phyloP scores from a whole-genome alignment of 1,284 basidiomycete genomes.

The Malassezia equina region DNA sequence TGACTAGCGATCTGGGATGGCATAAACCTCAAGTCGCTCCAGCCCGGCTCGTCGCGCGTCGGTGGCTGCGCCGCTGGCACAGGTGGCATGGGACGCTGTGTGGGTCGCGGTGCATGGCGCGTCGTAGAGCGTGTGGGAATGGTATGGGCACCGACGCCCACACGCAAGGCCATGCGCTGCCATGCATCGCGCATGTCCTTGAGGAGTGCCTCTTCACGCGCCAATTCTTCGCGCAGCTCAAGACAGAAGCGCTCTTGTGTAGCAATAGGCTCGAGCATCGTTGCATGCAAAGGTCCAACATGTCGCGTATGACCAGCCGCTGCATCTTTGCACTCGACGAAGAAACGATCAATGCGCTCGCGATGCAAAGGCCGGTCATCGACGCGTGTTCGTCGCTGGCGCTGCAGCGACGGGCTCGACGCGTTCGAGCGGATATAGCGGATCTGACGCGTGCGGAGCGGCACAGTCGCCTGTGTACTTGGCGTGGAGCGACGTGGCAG shows the following conservation, averaged over 20 bases:
- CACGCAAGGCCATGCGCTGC: conserved; percentile 13
- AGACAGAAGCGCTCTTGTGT: conserved; percentile 13
- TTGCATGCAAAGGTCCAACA: background rate
- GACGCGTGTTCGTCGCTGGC: background rate
- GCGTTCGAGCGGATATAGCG: background rate
- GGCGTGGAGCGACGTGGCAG: background rate
- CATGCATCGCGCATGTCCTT: conserved; percentile 9
- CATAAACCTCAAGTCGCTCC: background rate
- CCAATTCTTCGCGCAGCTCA: conserved; percentile 16
- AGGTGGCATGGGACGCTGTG: background rate
- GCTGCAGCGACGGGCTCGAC: background rate
- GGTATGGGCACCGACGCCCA: background rate
- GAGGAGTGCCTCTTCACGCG: conserved; percentile 6
- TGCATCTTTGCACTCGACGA: background rate
- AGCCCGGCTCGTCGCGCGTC: background rate
- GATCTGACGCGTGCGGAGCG: background rate
- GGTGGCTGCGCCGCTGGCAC: background rate
- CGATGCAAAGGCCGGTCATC: background rate
- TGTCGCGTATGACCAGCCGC: background rate
- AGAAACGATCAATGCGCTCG: background rate
- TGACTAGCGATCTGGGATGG: conserved; percentile 1
- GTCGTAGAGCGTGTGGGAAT: background rate
- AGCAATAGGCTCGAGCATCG: conserved; percentile 9
- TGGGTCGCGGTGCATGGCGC: background rate
- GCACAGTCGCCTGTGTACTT: background rate